Evolutionary conservation across 352 stramenopile species (phyloP).

Genomic region (Globisporangium alternatum): DNA sequence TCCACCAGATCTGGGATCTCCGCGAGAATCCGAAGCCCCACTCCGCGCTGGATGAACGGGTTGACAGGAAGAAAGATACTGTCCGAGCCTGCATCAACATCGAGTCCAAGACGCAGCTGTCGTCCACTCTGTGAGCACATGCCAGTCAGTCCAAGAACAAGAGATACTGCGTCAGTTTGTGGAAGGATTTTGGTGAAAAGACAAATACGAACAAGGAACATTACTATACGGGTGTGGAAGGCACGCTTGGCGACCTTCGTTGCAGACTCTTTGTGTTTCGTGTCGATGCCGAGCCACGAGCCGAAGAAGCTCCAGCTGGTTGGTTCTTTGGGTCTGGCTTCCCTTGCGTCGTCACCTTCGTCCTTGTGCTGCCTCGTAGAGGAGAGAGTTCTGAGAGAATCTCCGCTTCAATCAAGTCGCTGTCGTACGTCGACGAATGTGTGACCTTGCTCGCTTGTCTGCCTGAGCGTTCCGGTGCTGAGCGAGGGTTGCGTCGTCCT

Average conservation of each 20-base stretch:
- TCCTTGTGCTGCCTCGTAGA: not conserved
- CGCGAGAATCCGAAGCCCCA: constrained; percentile 22
- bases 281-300: not conserved
- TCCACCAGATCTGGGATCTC: constrained; percentile 29
- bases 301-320: not conserved
- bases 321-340: not conserved
- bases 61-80: constrained; percentile 21
- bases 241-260: constrained; percentile 19
- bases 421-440: not conserved
- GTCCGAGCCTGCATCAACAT: constrained; percentile 14
- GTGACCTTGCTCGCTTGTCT: not conserved
- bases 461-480: not conserved
- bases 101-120: constrained; percentile 20
- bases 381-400: constrained; percentile 28
- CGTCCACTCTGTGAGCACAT: constrained; percentile 19
- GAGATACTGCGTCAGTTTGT: constrained; percentile 5
- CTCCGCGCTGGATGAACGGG: constrained; percentile 22
- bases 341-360: too few relatives aligned
- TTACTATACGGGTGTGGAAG: constrained; percentile 35
- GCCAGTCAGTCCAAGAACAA: not conserved
- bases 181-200: not conserved
- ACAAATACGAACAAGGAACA: constrained; percentile 4
- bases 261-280: constrained; percentile 15
- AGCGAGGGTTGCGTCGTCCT: not conserved
- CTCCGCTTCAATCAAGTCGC: constrained; percentile 34